Base-by-base conservation (phyloP, 441 rosid genomes). In the Kokia cookei region DNA sequence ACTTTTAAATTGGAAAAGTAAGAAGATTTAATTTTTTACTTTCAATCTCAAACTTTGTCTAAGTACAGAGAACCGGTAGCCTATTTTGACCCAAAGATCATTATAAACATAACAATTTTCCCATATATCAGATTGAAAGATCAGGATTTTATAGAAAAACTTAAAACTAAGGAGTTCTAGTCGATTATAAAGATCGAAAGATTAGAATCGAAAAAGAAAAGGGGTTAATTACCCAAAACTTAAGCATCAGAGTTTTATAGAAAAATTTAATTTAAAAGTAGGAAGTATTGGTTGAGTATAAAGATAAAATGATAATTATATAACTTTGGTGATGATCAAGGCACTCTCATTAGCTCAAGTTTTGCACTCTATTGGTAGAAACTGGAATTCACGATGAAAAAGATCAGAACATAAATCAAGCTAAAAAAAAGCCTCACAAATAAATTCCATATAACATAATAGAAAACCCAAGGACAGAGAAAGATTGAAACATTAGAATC, bases 171-270 rank as follows among this genome's bases (percentile, higher is more conserved):
- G 65, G 24, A 37, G 12, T 62, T 62, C 13, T 62, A 35, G 47
- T 32, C 7, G 19, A 19, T 15, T 6, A 22, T 27, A 59, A 59
- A 29, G n/a, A 11, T 1, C n/a, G 11, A 35, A 57, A 73, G 32
- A 11, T 70, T 53, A 63, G 64, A 51, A 55, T 15, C 29, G 9
- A 19, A 35, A 57, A 63, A 27, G 14, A 11, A 13, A 22, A 6
- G 10, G 69, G 53, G n/a, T 13, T 22, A 9, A 32, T 60, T 68
- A 91, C 37, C 37, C 37, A 32, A 5, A 32, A 32, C 37, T 5
- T 32, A 32, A 32, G 37, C 37, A 62, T 35, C 66, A 63, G 11
- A 63, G 5, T 40, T 63, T 29, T 37, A 17, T 3, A 63, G 7
- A 63, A 63, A 63, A 63, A 32, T 32, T 32, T 32, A 32, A 32